These are phyloP conservation scores for Sclerotinia nivalis DNA, from an alignment of 2,329 filamentous ascomycete species.

Conservation along the genomic window DNA sequence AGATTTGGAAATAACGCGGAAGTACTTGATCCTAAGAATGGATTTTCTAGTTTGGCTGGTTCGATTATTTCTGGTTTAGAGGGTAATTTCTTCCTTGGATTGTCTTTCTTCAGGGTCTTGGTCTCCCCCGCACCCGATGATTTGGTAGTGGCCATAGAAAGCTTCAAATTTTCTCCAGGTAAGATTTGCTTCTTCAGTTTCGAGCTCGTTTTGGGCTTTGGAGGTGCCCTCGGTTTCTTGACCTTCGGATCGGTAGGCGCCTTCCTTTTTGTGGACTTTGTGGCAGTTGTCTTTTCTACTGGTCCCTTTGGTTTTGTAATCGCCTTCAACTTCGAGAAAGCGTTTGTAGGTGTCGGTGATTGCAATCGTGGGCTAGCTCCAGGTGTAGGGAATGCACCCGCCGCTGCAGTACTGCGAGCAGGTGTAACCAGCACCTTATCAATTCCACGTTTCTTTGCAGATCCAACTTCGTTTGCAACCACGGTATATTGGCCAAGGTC, in stretches of 20 bases:
- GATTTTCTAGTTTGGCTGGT: slow-evolving; percentile 20
- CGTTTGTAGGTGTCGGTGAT: slow-evolving; percentile 36
- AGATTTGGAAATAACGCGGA: slow-evolving; percentile 32
- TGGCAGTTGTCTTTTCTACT: not conserved
- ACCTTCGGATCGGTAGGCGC: slow-evolving; percentile 2
- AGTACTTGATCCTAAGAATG: not conserved
- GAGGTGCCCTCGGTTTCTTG: slow-evolving; percentile 18
- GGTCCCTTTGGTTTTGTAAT: not conserved
- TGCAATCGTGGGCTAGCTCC: slow-evolving; percentile 55
- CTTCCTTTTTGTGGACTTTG: slow-evolving; percentile 16
- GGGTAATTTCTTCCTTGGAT: slow-evolving; percentile 36
- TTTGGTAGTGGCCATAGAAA: slow-evolving; percentile 23
- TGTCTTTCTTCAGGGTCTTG: slow-evolving; percentile 29
- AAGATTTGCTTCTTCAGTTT: slow-evolving; percentile 57
- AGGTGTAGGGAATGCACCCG: slow-evolving; percentile 57
- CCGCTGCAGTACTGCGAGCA: slow-evolving; percentile 43
- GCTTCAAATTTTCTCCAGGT: slow-evolving; percentile 31
- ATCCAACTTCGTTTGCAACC: slow-evolving; percentile 45
- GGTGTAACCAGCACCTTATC: slow-evolving; percentile 48
- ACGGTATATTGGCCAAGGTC: slow-evolving; percentile 53
- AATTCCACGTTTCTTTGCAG: slow-evolving; percentile 45
- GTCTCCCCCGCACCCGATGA: not conserved
- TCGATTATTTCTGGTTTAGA: slow-evolving; percentile 27
- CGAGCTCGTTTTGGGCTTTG: slow-evolving; percentile 19
- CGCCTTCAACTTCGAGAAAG: slow-evolving; percentile 29